Evolutionary conservation across 139 green algal species (phyloP).

Genomic region (Tetraselmis chui): DNA sequence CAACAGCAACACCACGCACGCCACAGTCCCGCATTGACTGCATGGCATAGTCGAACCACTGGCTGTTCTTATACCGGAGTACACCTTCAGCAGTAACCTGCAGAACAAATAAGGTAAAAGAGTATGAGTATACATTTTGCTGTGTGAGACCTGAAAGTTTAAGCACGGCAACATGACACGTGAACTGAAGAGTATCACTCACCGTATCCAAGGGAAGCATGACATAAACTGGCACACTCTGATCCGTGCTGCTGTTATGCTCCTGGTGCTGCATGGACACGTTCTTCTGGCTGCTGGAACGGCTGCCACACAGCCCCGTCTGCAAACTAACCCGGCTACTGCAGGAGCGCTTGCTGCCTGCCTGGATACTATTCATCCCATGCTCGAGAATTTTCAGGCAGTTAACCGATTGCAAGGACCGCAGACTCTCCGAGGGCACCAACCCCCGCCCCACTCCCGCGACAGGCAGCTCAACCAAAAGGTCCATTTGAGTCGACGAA

Average conservation of each 20-base stretch:
- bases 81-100: constrained; percentile 63
- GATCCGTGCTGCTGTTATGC: not conserved
- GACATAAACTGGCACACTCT: constrained; percentile 54
- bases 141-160: too few relatives aligned
- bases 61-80: constrained; percentile 59
- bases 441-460: not conserved
- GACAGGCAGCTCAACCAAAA: not conserved
- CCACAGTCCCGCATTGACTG: constrained; percentile 56
- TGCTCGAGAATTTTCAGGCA: not conserved
- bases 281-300: not conserved
- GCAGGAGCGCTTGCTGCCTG: not conserved
- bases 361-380: not conserved
- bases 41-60: constrained; percentile 67
- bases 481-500: not conserved
- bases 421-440: not conserved
- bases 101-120: not conserved
- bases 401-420: not conserved
- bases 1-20: constrained; percentile 76
- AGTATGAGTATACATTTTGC: not conserved
- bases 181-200: constrained; percentile 7
- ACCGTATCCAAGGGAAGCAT: constrained; percentile 93
- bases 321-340: not conserved
- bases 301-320: not conserved
- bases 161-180: not conserved
- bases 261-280: not conserved